These are phyloP conservation scores for Medicago ruthenica DNA, from an alignment of 306 rosid genomes.

Conservation along the genomic window DNA sequence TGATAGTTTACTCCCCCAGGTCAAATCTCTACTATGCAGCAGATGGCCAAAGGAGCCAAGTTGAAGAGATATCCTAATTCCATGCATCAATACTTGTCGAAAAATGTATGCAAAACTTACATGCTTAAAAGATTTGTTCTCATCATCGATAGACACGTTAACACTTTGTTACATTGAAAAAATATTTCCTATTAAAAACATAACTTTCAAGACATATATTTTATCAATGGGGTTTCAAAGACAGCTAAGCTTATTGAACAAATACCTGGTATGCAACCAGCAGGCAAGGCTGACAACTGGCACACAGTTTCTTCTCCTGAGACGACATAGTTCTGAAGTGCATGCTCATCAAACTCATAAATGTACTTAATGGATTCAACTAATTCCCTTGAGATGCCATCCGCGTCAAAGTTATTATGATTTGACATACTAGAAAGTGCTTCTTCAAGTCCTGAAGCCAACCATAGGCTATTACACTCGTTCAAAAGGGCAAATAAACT, in stretches of 20 bases:
- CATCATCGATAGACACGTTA: slow-evolving; percentile 24
- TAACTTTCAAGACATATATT: slow-evolving; percentile 15
- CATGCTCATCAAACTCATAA: slow-evolving; percentile 62
- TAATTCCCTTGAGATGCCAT: slow-evolving; percentile 47
- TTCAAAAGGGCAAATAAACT: slow-evolving; percentile 59
- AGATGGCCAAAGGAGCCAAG: slow-evolving; percentile 19
- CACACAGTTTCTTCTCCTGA: slow-evolving; percentile 67
- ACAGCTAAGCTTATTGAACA: slow-evolving; percentile 12
- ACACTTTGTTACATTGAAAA: neutral
- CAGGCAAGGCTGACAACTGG: slow-evolving; percentile 69
- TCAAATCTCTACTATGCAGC: neutral
- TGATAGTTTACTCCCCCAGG: slow-evolving; percentile 20
- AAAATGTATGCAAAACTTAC: neutral
- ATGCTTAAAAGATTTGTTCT: slow-evolving; percentile 19
- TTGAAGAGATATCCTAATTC: slow-evolving; percentile 10
- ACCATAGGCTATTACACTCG: slow-evolving; percentile 74
- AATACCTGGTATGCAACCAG: slow-evolving; percentile 76
- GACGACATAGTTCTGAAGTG: slow-evolving; percentile 55
- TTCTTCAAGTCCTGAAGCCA: slow-evolving; percentile 77
- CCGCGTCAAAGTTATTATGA: slow-evolving; percentile 42
- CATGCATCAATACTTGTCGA: slow-evolving; percentile 14
- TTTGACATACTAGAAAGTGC: slow-evolving; percentile 64
- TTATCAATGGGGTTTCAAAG: slow-evolving; percentile 23
- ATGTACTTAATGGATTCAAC: slow-evolving; percentile 67
- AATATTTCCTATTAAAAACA: neutral